A percentile compares a stretch with the other conserved stretches of the same genome.
These are phyloP conservation scores for Serendipita sp. DNA, from an alignment of 768 basidiomycete genomes.

Conservation along the genomic window DNA sequence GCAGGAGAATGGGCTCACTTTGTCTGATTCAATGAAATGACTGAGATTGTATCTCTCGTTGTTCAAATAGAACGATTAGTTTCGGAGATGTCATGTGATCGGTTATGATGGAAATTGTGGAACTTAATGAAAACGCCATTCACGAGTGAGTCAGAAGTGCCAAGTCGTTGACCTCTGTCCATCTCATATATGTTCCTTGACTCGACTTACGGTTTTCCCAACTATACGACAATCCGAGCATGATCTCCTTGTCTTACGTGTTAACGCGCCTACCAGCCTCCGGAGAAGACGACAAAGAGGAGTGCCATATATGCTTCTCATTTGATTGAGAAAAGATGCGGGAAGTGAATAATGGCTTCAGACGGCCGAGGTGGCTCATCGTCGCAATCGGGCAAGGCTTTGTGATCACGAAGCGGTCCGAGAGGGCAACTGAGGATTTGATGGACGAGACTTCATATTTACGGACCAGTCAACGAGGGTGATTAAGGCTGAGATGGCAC, in stretches of 20 bases:
- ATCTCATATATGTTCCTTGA: slow-evolving; percentile 19
- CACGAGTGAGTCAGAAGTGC: slow-evolving; percentile 90
- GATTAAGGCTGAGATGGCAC: no score
- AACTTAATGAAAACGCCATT: slow-evolving; percentile 82
- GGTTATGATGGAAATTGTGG: slow-evolving; percentile 6
- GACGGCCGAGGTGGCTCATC: slow-evolving; percentile 73
- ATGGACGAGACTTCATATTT: no score
- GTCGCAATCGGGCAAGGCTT: slow-evolving; percentile 91
- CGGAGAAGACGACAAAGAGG: background rate
- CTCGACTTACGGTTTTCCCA: slow-evolving; percentile 19
- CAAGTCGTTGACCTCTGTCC: slow-evolving; percentile 20
- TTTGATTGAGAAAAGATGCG: slow-evolving; percentile 41
- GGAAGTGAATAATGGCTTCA: slow-evolving; percentile 58
- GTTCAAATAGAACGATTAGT: slow-evolving; percentile 27
- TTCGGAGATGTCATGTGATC: background rate
- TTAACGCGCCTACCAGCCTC: background rate
- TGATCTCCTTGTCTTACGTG: no score
- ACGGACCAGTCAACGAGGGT: no score
- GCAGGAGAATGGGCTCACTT: slow-evolving; percentile 32
- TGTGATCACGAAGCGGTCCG: slow-evolving; percentile 68
- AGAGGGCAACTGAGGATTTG: slow-evolving; percentile 33
- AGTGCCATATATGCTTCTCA: slow-evolving; percentile 1
- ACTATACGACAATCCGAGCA: slow-evolving; percentile 12
- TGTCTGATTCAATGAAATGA: slow-evolving; percentile 74
- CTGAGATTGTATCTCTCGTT: slow-evolving; percentile 76